Conservation (phyloP, 768 basidiomycete species). For the Galerina sulciceps region DNA sequence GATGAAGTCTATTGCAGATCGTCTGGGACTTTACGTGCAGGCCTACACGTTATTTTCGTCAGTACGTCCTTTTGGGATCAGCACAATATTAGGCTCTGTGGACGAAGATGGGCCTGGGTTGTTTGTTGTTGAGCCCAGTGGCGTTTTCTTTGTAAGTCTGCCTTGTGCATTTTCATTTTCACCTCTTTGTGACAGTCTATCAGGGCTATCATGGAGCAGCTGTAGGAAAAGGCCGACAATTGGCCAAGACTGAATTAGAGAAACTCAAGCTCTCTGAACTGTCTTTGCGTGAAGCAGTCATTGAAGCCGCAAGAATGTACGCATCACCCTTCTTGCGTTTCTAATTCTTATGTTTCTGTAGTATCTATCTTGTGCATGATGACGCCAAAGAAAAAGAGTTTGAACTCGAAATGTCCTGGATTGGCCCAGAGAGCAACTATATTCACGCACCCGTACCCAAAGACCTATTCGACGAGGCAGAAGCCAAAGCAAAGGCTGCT, state of each 20-base stretch:
- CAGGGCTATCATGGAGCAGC: constrained; percentile 96
- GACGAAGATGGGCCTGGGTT: constrained; percentile 88
- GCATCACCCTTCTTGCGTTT: constrained; percentile 28
- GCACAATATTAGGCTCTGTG: constrained; percentile 86
- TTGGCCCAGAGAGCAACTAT: constrained; percentile 81
- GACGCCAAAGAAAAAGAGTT: constrained; percentile 99
- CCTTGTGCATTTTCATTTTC: not conserved
- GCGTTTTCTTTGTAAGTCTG: constrained; percentile 79
- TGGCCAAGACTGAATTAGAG: constrained; percentile 98
- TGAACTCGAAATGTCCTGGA: constrained; percentile 98
- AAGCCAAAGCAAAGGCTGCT: constrained; percentile 84
- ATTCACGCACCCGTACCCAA: constrained; percentile 84
- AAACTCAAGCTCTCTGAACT: constrained; percentile 89
- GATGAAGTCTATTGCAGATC: constrained; percentile 56
- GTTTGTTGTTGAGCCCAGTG: constrained; percentile 94
- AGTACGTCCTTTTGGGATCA: constrained; percentile 95
- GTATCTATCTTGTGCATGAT: constrained; percentile 97
- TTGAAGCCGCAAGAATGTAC: constrained; percentile 95
- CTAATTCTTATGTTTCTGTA: constrained; percentile 31
- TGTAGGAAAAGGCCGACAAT: constrained; percentile 96
- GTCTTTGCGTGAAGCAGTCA: constrained; percentile 82
- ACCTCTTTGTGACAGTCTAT: not conserved
- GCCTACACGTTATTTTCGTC: constrained; percentile 98
- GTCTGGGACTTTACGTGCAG: constrained; percentile 89
- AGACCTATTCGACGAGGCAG: constrained; percentile 85